Evolutionary conservation across 768 basidiomycete genomes (phyloP).

Genomic region (Tephrocybe sp.): DNA sequence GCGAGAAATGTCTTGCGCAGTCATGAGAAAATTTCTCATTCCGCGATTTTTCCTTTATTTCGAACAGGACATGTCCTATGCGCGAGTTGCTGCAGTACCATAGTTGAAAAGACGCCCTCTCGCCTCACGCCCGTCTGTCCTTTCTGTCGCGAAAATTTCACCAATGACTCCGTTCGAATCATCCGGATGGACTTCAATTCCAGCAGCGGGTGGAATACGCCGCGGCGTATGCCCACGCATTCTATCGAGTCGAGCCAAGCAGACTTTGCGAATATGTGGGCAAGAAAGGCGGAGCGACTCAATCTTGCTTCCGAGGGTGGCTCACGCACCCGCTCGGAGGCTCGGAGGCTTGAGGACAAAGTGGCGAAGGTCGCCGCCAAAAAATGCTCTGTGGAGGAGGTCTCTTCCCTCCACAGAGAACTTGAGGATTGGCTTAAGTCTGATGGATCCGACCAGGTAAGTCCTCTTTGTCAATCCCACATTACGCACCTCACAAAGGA

Average conservation of each 20-base stretch:
- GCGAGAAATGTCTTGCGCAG: conserved; percentile 24
- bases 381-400: conserved; percentile 89
- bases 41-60: conserved; percentile 17
- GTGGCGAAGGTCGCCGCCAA: conserved; percentile 77
- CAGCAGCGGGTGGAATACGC: conserved; percentile 67
- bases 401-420: conserved; percentile 74
- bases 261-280: conserved; percentile 38
- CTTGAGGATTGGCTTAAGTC: conserved; percentile 72
- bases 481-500: conserved; percentile 6
- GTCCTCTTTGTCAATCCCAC: conserved; percentile 25
- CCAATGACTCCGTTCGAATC: conserved; percentile 63
- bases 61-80: conserved; percentile 77
- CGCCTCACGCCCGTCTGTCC: conserved; percentile 76
- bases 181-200: conserved; percentile 76
- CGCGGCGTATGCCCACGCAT: conserved; percentile 47
- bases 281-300: conserved; percentile 47
- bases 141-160: conserved; percentile 80
- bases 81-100: conserved; percentile 72
- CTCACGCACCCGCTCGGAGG: conserved; percentile 54
- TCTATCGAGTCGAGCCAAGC: conserved; percentile 47
- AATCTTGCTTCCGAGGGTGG: too few species aligned
- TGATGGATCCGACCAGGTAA: conserved; percentile 65
- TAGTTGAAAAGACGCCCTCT: conserved; percentile 77
- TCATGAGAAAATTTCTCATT: conserved; percentile 27
- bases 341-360: conserved; percentile 72